phyloP scores from a whole-genome alignment of 257 asterid species.

The Capsicum rhomboideum region DNA sequence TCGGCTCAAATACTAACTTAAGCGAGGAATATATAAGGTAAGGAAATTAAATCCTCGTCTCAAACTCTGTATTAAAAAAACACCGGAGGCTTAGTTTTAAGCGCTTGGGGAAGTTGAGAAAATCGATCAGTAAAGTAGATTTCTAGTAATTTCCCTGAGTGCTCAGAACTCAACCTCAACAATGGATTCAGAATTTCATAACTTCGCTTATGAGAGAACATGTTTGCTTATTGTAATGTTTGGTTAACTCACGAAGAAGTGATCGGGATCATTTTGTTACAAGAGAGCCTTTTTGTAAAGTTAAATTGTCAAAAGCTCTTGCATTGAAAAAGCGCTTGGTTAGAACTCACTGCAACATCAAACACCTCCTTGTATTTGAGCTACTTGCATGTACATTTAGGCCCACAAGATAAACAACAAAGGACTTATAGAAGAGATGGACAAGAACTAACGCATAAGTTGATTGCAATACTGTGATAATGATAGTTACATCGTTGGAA shows the following conservation, averaged over 20 bases:
- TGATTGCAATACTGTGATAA: background rate
- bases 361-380: background rate
- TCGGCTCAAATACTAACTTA: background rate
- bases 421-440: background rate
- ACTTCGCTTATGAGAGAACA: background rate
- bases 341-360: background rate
- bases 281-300: background rate
- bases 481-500: background rate
- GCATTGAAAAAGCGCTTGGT: background rate
- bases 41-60: background rate
- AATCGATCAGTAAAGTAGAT: background rate
- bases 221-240: background rate
- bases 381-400: background rate
- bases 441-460: background rate
- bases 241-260: background rate
- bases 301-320: background rate
- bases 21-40: background rate
- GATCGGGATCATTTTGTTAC: background rate
- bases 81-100: background rate
- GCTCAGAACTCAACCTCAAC: background rate
- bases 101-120: background rate
- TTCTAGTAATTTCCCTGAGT: background rate
- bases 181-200: background rate
- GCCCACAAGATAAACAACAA: background rate
- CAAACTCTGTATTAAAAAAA: background rate